Evolutionary conservation across 768 basidiomycete genomes (phyloP).

Genomic region (Rhodotorula babjevae): DNA sequence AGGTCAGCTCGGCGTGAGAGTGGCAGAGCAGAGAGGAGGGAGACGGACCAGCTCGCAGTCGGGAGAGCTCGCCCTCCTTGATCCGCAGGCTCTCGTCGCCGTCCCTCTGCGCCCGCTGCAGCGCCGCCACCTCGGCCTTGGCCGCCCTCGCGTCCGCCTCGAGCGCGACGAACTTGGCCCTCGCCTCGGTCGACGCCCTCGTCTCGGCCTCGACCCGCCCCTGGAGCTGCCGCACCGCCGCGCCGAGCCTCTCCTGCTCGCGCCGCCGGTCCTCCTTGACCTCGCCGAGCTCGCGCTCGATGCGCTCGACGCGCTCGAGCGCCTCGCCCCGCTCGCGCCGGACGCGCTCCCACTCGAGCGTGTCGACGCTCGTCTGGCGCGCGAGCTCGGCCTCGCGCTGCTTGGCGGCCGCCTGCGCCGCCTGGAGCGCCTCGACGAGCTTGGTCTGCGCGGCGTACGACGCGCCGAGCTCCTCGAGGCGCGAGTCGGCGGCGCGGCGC

Average conservation of each 20-base stretch:
- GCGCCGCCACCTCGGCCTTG: slow-evolving; percentile 70
- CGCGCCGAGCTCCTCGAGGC: slow-evolving; percentile 48
- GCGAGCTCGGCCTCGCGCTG: slow-evolving; percentile 61
- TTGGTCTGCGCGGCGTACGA: slow-evolving; percentile 81
- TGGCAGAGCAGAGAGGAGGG: background rate
- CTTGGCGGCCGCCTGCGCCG: slow-evolving; percentile 65
- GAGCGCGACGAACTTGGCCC: slow-evolving; percentile 14
- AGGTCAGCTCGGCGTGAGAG: background rate
- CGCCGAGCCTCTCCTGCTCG: slow-evolving; percentile 23
- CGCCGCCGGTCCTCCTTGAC: slow-evolving; percentile 20
- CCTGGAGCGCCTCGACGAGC: slow-evolving; percentile 75
- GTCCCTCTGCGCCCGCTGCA: slow-evolving; percentile 70
- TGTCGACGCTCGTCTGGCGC: slow-evolving; percentile 58
- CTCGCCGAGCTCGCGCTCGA: slow-evolving; percentile 18
- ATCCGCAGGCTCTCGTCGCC: slow-evolving; percentile 68
- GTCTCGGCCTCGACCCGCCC: slow-evolving; percentile 13
- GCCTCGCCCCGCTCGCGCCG: slow-evolving; percentile 11
- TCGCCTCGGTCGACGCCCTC: slow-evolving; percentile 18
- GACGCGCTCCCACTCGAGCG: slow-evolving; percentile 60
- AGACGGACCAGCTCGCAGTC: slow-evolving; percentile 51
- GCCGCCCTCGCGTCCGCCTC: slow-evolving; percentile 41
- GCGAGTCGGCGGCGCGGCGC: slow-evolving; percentile 31
- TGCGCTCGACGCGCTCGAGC: background rate
- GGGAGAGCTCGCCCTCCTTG: slow-evolving; percentile 67
- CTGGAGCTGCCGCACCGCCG: slow-evolving; percentile 5